Evolutionary conservation across 2,329 filamentous ascomycete genomes (phyloP), one percentile per base, ranked within the genome.

Genomic region (Colletotrichum sojae): DNA sequence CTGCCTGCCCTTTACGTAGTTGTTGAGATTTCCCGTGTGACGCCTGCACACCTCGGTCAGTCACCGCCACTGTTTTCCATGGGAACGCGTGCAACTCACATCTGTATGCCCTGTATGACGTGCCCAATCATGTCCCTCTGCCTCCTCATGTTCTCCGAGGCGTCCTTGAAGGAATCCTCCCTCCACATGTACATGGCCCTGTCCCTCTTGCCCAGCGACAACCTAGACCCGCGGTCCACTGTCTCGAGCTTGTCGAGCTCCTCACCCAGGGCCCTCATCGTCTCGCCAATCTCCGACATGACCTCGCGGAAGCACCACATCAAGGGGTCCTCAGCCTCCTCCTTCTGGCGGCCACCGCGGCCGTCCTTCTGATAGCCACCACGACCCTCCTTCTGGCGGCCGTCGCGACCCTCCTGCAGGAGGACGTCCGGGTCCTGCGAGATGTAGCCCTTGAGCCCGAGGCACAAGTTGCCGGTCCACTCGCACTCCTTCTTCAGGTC

Each of bases 131-230:
- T 56, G 16, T 31, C 10, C 22, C 53, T 65, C 39, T 68, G 60
- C 12, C 22, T 46, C 2, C 46, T 51, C 45, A 68, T 36, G 22
- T 20, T 58, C 25, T 67, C 27, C n/a, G 43, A 6, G 22, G 40
- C n/a, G 22, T 67, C 64, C 18, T 56, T 15, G 2, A 68, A 68
- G 1, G 15, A 36, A 10, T 65, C 61, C 15, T 66, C 31, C 31
- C 10, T 36, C 31, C 31, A 36, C 31, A 36, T 10, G 31, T 36
- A 36, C 31, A 10, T 36, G 31, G 31, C 31, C 5, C 31, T 36
- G 31, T 36, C 31, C 31, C 31, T 36, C 31, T 36, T 36, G 31
- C 31, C 9, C 31, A 36, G 31, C 8, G 31, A 36, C 31, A 10
- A 36, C 31, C 8, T 36, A 10, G 31, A 48, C 5, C 36, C 54